Base-by-base conservation (phyloP, 768 basidiomycete species). In the Mycena haematopus region DNA sequence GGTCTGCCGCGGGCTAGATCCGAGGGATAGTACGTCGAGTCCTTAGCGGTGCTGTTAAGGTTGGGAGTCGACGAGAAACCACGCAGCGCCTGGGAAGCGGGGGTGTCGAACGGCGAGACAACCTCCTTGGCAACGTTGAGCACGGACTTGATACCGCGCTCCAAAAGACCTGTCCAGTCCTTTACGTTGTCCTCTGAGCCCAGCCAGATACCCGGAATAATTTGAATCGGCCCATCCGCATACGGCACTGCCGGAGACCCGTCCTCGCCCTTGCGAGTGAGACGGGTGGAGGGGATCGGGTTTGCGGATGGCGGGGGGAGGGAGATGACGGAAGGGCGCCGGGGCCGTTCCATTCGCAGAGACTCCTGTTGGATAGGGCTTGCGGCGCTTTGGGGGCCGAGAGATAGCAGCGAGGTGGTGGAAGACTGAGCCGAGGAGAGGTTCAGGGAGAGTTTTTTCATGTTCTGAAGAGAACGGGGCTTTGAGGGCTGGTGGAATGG, bases 41-140 rank as follows among this genome's bases (percentile, higher is more conserved):
- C 71, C 9, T 63, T 71, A 13, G 77, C 55, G 33, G 77, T 74
- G 15, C 67, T 60, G 58, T 79, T 76, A 65, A 91, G 80, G 67
- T 90, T 84, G 29, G 90, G 90, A 4, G 89, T 85, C n/a, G 90
- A 92, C 4, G 83, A 79, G 52, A 86, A 85, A 15, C 85, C 77
- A 19, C 90, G 87, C 25, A 86, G 75, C 44, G 85, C 79, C 51
- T 83, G 83, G 22, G 72, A 67, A 2, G 79, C 67, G 46, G 72
- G 68, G 31, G 74, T 68, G 69, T 91, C 88, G 69, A 92, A 86
- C 52, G 88, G 86, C n/a, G 86, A 85, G 46, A 81, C 73, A 65
- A 97, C 92, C 74, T 97, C 95, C 78, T 96, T 95, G 49, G 95
- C 95, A 35, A 96, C 95, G 73, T 96, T 96, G 75, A 96, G 84